Percentiles rank a stretch among this genome's conserved stretches.
Evolutionary conservation across 2,329 filamentous ascomycete genomes (phyloP).

Genomic region (Colletotrichum phormii): DNA sequence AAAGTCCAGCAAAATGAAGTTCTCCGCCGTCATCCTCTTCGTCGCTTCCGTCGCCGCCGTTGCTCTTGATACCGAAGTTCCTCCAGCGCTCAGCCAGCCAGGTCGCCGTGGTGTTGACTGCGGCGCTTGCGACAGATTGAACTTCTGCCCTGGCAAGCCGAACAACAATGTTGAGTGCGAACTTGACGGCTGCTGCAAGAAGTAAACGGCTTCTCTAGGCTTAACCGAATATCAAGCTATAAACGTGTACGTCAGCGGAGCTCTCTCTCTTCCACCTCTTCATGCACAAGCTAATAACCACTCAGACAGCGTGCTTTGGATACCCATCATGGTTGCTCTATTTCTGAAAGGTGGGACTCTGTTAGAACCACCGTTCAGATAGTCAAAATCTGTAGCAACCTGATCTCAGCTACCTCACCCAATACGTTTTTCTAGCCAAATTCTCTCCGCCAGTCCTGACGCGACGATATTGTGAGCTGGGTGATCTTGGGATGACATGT

Average conservation of each 20-base stretch:
- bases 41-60: constrained; percentile 28
- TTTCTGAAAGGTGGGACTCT: no score
- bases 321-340: no score
- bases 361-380: no score
- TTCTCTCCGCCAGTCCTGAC: no score
- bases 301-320: no score
- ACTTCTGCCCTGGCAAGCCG: constrained; percentile 30
- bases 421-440: no score
- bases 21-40: constrained; percentile 20
- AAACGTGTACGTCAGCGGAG: no score
- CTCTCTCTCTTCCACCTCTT: no score
- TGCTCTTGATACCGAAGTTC: constrained; percentile 18
- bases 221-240: no score
- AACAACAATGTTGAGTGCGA: constrained; percentile 31
- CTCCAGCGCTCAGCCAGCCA: constrained; percentile 20
- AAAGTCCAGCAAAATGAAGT: constrained; percentile 29
- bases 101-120: constrained; percentile 29
- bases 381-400: no score
- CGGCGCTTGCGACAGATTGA: constrained; percentile 14
- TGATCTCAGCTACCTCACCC: no score
- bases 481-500: background rate
- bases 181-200: constrained; percentile 25
- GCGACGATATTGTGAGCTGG: background rate
- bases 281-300: no score
- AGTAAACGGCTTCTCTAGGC: background rate